Percentiles rank a stretch among this genome's conserved stretches.
Conservation (phyloP, 2,329 filamentous ascomycete genomes). For the Arthrobotrys iridis region DNA sequence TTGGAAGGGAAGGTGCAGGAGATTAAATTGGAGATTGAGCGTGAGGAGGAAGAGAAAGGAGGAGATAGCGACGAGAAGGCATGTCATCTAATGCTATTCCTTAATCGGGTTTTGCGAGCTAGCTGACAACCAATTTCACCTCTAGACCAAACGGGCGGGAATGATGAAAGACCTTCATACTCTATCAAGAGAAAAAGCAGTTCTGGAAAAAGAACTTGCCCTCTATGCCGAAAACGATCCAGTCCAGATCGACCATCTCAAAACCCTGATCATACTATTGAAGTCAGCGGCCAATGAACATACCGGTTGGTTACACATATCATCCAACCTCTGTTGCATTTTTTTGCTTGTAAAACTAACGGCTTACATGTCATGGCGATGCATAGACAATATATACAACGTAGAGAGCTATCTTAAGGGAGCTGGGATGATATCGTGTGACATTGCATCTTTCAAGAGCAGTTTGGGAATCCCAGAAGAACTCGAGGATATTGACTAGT, state of each 20-base stretch:
- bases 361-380: not conserved
- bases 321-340: not conserved
- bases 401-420: constrained; percentile 55
- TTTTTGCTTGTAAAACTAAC: not conserved
- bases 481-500: constrained; percentile 40
- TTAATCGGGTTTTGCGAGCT: not conserved
- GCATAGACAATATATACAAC: constrained; percentile 57
- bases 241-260: constrained; percentile 50
- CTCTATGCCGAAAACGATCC: constrained; percentile 54
- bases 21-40: constrained; percentile 9
- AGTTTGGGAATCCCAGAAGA: constrained; percentile 39
- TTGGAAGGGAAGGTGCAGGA: constrained; percentile 22
- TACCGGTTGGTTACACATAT: constrained; percentile 45
- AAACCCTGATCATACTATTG: constrained; percentile 43
- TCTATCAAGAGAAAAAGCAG: constrained; percentile 36
- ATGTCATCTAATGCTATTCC: not conserved
- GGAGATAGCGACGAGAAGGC: constrained; percentile 25
- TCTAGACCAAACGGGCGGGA: constrained; percentile 5
- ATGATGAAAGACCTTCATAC: constrained; percentile 47
- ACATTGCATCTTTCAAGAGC: constrained; percentile 26
- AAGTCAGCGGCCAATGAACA: constrained; percentile 54
- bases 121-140: too few relatives aligned
- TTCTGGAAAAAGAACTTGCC: constrained; percentile 53
- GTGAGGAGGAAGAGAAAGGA: constrained; percentile 25
- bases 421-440: constrained; percentile 34